Evolutionary conservation across 2,329 filamentous ascomycete species (phyloP).

Genomic region (Xenoacremonium recifei): DNA sequence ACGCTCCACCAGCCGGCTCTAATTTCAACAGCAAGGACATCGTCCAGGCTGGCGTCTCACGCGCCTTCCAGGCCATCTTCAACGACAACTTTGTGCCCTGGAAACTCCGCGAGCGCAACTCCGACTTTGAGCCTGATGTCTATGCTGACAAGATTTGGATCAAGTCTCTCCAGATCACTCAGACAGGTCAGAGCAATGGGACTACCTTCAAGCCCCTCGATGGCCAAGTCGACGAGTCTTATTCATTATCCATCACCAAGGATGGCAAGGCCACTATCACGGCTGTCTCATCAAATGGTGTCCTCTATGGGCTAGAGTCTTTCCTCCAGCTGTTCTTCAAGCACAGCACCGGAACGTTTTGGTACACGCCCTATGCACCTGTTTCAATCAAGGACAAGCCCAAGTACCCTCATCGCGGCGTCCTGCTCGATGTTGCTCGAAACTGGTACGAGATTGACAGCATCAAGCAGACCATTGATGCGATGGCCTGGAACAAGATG

Average conservation of each 20-base stretch:
- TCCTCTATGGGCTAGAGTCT: slow-evolving; percentile 71
- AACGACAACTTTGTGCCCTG: slow-evolving; percentile 70
- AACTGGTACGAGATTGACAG: slow-evolving; percentile 67
- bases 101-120: slow-evolving; percentile 68
- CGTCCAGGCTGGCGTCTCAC: slow-evolving; percentile 55
- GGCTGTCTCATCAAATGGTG: slow-evolving; percentile 65
- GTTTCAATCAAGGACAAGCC: slow-evolving; percentile 71
- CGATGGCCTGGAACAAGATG: slow-evolving; percentile 75
- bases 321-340: slow-evolving; percentile 79
- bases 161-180: slow-evolving; percentile 58
- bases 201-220: slow-evolving; percentile 59
- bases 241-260: slow-evolving; percentile 60
- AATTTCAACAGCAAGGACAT: slow-evolving; percentile 50
- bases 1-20: slow-evolving; percentile 36
- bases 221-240: slow-evolving; percentile 72
- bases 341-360: slow-evolving; percentile 54
- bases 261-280: slow-evolving; percentile 61
- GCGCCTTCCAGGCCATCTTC: slow-evolving; percentile 64
- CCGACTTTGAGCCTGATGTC: slow-evolving; percentile 61
- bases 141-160: slow-evolving; percentile 47
- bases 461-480: slow-evolving; percentile 75
- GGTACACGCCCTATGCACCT: slow-evolving; percentile 72
- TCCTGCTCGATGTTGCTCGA: slow-evolving; percentile 76
- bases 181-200: slow-evolving; percentile 51
- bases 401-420: slow-evolving; percentile 71